These are phyloP conservation scores for Cyberlindnera mycetangii DNA, from an alignment of 805 yeast genomes.

Conservation along the genomic window DNA sequence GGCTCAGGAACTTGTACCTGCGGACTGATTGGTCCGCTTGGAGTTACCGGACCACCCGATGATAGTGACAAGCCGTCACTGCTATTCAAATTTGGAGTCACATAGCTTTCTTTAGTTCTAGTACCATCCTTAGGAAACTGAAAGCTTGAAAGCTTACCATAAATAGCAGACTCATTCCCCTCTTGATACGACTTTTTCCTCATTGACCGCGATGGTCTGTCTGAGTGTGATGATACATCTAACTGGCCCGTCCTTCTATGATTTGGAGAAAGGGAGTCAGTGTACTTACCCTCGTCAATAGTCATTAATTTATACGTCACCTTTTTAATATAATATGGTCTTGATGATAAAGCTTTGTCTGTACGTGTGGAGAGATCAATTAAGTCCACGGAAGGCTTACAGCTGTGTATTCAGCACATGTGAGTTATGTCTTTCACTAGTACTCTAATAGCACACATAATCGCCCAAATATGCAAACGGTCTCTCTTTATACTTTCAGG, in stretches of 20 bases:
- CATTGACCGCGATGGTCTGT: neutral
- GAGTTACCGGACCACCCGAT: neutral
- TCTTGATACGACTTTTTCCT: neutral
- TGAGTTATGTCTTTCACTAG: no score
- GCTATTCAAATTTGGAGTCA: neutral
- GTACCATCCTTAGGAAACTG: conserved; percentile 11
- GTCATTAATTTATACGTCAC: conserved; percentile 1
- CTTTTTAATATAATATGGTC: neutral
- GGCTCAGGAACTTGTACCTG: neutral
- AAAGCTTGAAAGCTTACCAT: conserved; percentile 13
- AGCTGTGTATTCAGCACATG: no score
- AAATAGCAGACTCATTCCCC: neutral
- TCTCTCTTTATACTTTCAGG: neutral
- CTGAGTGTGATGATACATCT: neutral
- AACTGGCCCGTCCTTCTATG: conserved; percentile 1
- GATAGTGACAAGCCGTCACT: neutral
- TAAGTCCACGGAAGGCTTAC: no score
- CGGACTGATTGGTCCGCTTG: neutral
- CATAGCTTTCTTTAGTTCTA: neutral
- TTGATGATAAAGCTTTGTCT: neutral
- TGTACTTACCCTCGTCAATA: conserved; percentile 3
- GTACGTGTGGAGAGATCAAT: neutral
- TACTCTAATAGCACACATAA: no score
- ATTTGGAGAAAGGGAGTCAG: conserved; percentile 8
- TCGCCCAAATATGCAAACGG: no score